Percentiles rank a stretch among this genome's conserved stretches.
phyloP scores from a whole-genome alignment of 495 filamentous ascomycete genomes.

The Venustampulla echinocandica region DNA sequence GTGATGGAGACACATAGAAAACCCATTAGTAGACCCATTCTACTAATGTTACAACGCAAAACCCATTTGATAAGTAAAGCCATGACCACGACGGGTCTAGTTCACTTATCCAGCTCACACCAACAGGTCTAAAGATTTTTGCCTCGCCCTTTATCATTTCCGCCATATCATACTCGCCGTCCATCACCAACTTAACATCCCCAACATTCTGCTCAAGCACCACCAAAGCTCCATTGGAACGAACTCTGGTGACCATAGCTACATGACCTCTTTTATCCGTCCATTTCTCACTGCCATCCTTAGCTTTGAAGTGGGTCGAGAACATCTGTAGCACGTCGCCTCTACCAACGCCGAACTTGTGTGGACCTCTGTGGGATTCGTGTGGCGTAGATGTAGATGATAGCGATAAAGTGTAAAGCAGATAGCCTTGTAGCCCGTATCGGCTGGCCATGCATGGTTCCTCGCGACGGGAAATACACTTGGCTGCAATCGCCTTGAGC shows the following conservation, averaged over 20 bases:
- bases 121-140: slow-evolving; percentile 27
- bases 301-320: slow-evolving; percentile 25
- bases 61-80: too few relatives aligned
- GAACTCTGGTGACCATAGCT: slow-evolving; percentile 27
- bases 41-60: too few relatives aligned
- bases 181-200: slow-evolving; percentile 24
- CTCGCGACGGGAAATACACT: slow-evolving; percentile 19
- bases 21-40: too few relatives aligned
- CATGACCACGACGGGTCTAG: slow-evolving; percentile 19
- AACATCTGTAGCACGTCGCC: slow-evolving; percentile 35
- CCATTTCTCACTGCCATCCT: slow-evolving; percentile 17
- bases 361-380: slow-evolving; percentile 15
- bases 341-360: slow-evolving; percentile 23
- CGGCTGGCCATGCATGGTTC: slow-evolving; percentile 30
- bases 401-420: slow-evolving; percentile 26
- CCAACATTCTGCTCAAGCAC: slow-evolving; percentile 32
- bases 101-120: slow-evolving; percentile 16
- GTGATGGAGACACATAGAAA: too few relatives aligned
- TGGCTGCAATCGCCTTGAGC: slow-evolving; percentile 24
- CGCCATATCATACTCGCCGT: slow-evolving; percentile 23
- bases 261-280: slow-evolving; percentile 32
- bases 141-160: slow-evolving; percentile 24
- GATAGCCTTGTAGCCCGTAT: slow-evolving; percentile 27
- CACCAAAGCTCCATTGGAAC: slow-evolving; percentile 20
- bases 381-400: slow-evolving; percentile 16